Evolutionary conservation across 176 grass and related monocot genomes (phyloP), one percentile per base, ranked within the genome.

Genomic region (Hyparrhenia diplandra): DNA sequence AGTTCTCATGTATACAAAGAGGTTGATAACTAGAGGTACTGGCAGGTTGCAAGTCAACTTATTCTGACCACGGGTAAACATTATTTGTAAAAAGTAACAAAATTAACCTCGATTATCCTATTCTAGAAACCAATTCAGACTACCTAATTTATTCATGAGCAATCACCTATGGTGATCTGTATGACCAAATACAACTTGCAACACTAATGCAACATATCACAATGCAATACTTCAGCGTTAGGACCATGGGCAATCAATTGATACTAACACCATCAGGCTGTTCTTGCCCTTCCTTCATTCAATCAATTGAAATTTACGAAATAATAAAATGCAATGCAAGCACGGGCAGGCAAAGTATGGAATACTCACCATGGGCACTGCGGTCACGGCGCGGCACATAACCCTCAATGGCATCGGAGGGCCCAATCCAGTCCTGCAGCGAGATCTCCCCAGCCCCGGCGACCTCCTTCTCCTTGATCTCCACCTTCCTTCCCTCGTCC

Each of bases 391-490:
- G 84, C 3, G 97, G 97, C 29, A 95, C 89, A 29, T 93, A 99
- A 10, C 93, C 93, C 75, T 99, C 97, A 0, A 99, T 90, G 7
- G 97, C 93, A 70, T 87, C 80, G 0, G 90, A 80, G 0, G 97
- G 92, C 13, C 90, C 92, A 36, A 96, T 82, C 89, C 90, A 99
- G 13, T 95, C 93, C 43, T 90, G 83, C 66, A 95, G 59, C 9
- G 86, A 41, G 0, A 99, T 79, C 63, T 91, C 88, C 5, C 82
- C 90, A 13, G 47, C 64, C 14, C 84, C 81, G 0, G 86, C 55
- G 18, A 71, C 52, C 41, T 81, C 89, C 69, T 91, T 91, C 86
- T 91, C 91, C 55, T 4, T 76, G 51, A 97, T 97, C 86, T 81
- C 86, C 77, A 97, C 59, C 28, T 87, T 89, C 20, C 3, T 62